A percentile compares a stretch with the other conserved stretches of the same genome.
Evolutionary conservation across 2,329 filamentous ascomycete species (phyloP).

Genomic region (Dothistroma pini): DNA sequence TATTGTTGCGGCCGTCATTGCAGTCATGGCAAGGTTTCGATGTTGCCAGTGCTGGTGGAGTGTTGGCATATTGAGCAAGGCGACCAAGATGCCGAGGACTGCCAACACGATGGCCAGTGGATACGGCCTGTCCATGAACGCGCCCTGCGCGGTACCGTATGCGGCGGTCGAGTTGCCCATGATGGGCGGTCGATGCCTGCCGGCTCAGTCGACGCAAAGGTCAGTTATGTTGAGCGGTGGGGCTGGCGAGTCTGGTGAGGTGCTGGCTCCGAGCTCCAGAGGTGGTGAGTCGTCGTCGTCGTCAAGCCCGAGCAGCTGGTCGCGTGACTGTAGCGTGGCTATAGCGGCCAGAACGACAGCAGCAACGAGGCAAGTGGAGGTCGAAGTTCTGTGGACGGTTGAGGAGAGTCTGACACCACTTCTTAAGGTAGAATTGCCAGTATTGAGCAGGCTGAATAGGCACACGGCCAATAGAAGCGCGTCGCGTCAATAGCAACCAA

Average conservation of each 20-base stretch:
- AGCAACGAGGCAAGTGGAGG: constrained; percentile 15
- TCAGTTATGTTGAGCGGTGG: constrained; percentile 4
- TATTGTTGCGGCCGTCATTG: constrained; percentile 55
- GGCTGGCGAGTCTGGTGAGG: background rate
- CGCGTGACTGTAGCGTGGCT: constrained; percentile 11
- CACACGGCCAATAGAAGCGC: constrained; percentile 19
- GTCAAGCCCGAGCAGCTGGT: constrained; percentile 13
- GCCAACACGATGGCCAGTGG: constrained; percentile 44
- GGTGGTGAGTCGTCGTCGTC: constrained; percentile 19
- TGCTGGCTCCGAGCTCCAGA: constrained; percentile 7
- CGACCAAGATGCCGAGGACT: constrained; percentile 47
- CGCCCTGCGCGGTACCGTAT: background rate
- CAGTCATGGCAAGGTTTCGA: constrained; percentile 57
- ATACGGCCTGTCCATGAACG: constrained; percentile 23
- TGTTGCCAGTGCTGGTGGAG: constrained; percentile 59
- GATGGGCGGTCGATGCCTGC: background rate
- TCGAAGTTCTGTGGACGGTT: constrained; percentile 12
- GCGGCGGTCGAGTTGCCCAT: background rate
- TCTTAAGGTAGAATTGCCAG: constrained; percentile 1
- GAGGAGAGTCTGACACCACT: background rate
- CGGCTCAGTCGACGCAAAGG: background rate
- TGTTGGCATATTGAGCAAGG: constrained; percentile 55
- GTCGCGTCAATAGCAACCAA: constrained; percentile 26
- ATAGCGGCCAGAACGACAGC: constrained; percentile 14
- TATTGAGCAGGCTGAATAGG: constrained; percentile 19